Evolutionary conservation across 805 yeast species (phyloP).

Genomic region (Metschnikowia anglica): DNA sequence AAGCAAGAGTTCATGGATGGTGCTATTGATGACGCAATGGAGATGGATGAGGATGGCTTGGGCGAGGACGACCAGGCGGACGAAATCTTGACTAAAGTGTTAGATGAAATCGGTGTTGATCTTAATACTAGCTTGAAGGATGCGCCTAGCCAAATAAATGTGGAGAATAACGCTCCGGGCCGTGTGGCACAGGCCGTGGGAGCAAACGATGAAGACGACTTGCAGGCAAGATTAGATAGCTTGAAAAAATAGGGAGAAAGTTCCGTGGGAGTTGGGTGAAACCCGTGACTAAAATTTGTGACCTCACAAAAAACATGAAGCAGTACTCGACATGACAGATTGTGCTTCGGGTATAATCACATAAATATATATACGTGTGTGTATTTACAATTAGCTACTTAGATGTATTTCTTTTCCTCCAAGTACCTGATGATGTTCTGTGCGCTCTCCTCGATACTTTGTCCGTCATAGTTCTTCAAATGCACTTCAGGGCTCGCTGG

Average conservation of each 20-base stretch:
- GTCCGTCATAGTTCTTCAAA: constrained; percentile 63
- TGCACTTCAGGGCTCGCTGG: constrained; percentile 85
- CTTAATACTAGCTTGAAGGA: constrained; percentile 51
- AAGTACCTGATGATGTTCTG: constrained; percentile 67
- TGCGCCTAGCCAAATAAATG: constrained; percentile 40
- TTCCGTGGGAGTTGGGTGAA: too few relatives aligned
- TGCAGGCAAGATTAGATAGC: constrained; percentile 85
- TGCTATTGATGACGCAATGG: constrained; percentile 95
- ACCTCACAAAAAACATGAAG: background rate
- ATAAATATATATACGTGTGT: too few relatives aligned
- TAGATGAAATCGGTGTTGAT: constrained; percentile 95
- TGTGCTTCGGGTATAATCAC: too few relatives aligned
- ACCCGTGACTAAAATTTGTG: too few relatives aligned
- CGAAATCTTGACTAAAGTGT: constrained; percentile 84
- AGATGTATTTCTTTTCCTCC: constrained; percentile 46
- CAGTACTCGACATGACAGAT: too few relatives aligned
- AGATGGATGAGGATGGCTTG: constrained; percentile 67
- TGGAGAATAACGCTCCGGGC: constrained; percentile 20
- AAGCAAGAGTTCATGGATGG: constrained; percentile 99
- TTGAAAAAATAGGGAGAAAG: constrained; percentile 70
- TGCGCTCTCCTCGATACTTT: constrained; percentile 80
- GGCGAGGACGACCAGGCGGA: constrained; percentile 88
- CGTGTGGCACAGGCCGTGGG: constrained; percentile 59
- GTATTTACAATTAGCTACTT: background rate
- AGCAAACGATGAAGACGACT: constrained; percentile 65